Percentiles rank a stretch among this genome's conserved stretches.
Conservation (phyloP, 106 monocot species). For the Dendrobium nobile region DNA sequence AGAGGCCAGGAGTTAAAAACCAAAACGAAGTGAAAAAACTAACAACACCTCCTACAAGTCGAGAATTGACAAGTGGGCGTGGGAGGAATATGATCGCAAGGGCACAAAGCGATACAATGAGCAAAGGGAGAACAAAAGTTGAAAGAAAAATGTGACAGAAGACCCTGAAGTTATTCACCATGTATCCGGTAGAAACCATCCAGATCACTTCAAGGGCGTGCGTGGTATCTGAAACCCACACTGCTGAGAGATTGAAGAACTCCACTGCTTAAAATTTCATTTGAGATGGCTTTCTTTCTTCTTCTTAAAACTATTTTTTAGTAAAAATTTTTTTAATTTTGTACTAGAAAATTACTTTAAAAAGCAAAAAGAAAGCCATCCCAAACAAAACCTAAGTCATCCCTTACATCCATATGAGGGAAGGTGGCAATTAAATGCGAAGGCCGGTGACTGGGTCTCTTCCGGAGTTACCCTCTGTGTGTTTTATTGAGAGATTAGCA, state of each 20-base stretch:
- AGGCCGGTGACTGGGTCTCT: slow-evolving; percentile 32
- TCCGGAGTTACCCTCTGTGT: slow-evolving; percentile 49
- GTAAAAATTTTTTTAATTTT: no score
- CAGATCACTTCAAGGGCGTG: slow-evolving; percentile 1
- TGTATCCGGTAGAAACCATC: neutral
- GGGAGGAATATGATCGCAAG: slow-evolving; percentile 58
- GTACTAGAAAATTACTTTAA: no score
- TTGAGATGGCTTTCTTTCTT: no score
- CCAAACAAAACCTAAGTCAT: neutral
- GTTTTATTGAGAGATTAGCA: slow-evolving; percentile 63
- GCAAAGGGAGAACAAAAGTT: neutral
- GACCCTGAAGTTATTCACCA: slow-evolving; percentile 22
- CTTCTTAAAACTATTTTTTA: no score
- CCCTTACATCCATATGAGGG: slow-evolving; percentile 36
- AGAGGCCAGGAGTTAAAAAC: neutral
- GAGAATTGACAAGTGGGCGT: slow-evolving; percentile 21
- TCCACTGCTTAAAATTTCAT: no score
- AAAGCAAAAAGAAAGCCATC: no score
- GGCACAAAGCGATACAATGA: slow-evolving; percentile 21
- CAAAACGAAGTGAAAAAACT: slow-evolving; percentile 15
- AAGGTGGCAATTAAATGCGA: slow-evolving; percentile 16
- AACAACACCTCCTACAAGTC: slow-evolving; percentile 73
- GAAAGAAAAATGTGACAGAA: neutral
- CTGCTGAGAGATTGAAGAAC: neutral
- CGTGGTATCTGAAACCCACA: neutral